Percentiles rank a stretch among this genome's conserved stretches.
Evolutionary conservation across 164 flowering plant species (phyloP).

Genomic region (Tetrastigma voinierianum): DNA sequence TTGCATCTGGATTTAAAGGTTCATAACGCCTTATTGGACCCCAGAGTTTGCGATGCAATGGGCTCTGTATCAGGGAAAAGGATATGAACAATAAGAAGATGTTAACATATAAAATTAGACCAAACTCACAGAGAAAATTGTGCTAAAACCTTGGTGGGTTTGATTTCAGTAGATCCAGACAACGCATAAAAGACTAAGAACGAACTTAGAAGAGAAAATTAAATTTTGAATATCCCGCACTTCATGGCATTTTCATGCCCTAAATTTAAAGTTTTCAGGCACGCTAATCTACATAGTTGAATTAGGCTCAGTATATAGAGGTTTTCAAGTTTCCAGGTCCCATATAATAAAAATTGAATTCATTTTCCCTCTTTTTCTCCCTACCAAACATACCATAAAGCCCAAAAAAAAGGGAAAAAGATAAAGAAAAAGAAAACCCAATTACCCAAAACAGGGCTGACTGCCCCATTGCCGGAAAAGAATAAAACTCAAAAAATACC

Average conservation of each 20-base stretch:
- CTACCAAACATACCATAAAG: background rate
- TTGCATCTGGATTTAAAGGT: slow-evolving; percentile 71
- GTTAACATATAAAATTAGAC: background rate
- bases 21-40: slow-evolving; percentile 70
- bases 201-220: too few relatives aligned
- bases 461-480: background rate
- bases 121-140: background rate
- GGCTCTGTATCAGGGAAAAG: slow-evolving; percentile 44
- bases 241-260: too few relatives aligned
- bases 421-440: background rate
- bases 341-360: too few relatives aligned
- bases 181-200: background rate
- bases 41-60: slow-evolving; percentile 71
- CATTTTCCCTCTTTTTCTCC: background rate
- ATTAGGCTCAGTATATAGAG: too few relatives aligned
- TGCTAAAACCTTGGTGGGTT: background rate
- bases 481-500: background rate
- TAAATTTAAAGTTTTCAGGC: too few relatives aligned
- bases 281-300: too few relatives aligned
- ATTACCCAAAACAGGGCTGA: background rate
- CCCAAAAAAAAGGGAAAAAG: background rate
- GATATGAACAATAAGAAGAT: slow-evolving; percentile 6
- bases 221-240: too few relatives aligned
- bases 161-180: background rate
- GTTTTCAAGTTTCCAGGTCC: too few relatives aligned